Evolutionary conservation across 225 moss, liverwort and hornwort species (phyloP).

Genomic region (Bryum argenteum): DNA sequence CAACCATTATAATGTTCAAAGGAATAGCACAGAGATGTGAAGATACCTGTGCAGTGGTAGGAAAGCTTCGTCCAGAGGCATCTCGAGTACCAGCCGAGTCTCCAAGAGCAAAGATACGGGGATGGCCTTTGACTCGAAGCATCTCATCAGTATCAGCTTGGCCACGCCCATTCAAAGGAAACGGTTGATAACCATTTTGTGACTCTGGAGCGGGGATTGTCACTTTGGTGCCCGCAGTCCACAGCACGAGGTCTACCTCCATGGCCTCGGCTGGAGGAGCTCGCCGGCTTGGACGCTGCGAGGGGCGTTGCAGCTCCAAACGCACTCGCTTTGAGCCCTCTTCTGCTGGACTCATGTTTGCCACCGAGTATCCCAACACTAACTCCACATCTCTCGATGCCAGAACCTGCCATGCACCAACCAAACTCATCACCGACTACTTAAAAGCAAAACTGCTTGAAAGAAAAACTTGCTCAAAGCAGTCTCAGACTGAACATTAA

Average conservation of each 20-base stretch:
- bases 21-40: conserved; percentile 6
- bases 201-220: conserved; percentile 69
- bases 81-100: conserved; percentile 85
- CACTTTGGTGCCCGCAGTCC: conserved; percentile 81
- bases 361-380: conserved; percentile 74
- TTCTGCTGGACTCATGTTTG: conserved; percentile 55
- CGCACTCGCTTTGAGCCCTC: conserved; percentile 44
- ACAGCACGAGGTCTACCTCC: conserved; percentile 84
- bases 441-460: too few species aligned
- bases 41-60: conserved; percentile 81
- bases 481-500: too few species aligned
- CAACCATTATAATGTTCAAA: background rate
- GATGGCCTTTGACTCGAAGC: conserved; percentile 85
- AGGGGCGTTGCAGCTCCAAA: conserved; percentile 60
- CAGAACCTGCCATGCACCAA: conserved; percentile 56
- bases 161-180: conserved; percentile 88
- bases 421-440: too few species aligned
- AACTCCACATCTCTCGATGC: conserved; percentile 79
- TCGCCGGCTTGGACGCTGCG: conserved; percentile 56
- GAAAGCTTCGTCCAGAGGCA: conserved; percentile 68
- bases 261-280: conserved; percentile 40
- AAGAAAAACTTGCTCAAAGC: too few species aligned
- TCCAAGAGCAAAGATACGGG: conserved; percentile 92
- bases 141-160: conserved; percentile 94
- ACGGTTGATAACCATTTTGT: conserved; percentile 60